phyloP scores from a whole-genome alignment of 257 asterid species.

The Solanum medicagineum region DNA sequence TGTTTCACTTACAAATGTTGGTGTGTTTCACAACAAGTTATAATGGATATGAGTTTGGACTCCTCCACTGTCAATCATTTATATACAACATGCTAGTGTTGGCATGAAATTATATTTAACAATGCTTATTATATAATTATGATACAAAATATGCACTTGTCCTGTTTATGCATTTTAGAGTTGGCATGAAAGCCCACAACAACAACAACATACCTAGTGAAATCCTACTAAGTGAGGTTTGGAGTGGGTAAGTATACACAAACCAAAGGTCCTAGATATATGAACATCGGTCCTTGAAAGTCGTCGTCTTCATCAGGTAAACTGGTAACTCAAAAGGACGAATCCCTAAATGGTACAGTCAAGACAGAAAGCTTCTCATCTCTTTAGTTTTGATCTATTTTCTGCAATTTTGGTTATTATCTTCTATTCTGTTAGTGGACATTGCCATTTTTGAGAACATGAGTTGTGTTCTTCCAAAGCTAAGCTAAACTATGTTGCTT shows the following conservation, averaged over 20 bases:
- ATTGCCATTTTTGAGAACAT: neutral
- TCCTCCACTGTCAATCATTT: neutral
- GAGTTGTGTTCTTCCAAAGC: neutral
- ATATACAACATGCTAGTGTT: neutral
- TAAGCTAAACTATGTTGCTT: neutral
- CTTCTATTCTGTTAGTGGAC: neutral
- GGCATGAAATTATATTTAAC: neutral
- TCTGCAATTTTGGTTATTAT: neutral
- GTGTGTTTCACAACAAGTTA: neutral
- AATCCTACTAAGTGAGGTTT: no score
- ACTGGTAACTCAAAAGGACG: neutral
- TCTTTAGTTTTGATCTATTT: neutral
- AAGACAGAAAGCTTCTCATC: neutral
- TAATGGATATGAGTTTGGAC: neutral
- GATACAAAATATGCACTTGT: neutral
- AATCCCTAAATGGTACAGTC: neutral
- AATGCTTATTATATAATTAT: neutral
- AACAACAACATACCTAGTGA: no score
- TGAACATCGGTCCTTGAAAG: neutral
- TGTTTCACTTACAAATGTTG: neutral
- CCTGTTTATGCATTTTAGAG: neutral
- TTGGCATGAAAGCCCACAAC: neutral
- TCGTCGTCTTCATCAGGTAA: neutral
- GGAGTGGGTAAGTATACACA: no score
- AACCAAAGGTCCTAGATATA: neutral